These are phyloP conservation scores for Solanum medicagineum DNA, from an alignment of 257 asterid species.

Conservation along the genomic window DNA sequence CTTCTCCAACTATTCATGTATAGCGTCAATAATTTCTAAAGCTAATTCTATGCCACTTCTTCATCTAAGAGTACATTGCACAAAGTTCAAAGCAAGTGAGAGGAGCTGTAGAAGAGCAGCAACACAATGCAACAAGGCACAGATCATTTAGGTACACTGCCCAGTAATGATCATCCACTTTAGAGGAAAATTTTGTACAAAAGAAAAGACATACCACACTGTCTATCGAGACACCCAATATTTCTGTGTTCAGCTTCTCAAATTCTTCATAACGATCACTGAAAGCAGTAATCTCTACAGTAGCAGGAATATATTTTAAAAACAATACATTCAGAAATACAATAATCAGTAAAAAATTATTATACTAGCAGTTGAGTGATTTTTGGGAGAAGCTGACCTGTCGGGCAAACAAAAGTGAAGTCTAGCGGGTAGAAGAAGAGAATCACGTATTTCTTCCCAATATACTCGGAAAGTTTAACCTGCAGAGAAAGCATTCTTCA, in stretches of 20 bases:
- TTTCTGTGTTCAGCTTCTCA: slow-evolving; percentile 31
- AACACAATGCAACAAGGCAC: not conserved
- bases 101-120: not conserved
- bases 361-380: not conserved
- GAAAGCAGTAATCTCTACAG: slow-evolving; percentile 76
- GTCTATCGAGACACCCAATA: slow-evolving; percentile 37
- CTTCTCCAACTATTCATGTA: not conserved
- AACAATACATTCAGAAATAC: not conserved
- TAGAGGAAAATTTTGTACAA: not conserved
- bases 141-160: not conserved
- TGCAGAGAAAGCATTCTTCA: slow-evolving; percentile 16
- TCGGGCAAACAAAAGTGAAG: slow-evolving; percentile 92
- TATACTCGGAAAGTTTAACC: slow-evolving; percentile 92
- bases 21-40: not conserved
- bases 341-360: not conserved
- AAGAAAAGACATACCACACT: slow-evolving; percentile 28
- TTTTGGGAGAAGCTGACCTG: slow-evolving; percentile 33
- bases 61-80: not conserved
- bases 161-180: not conserved
- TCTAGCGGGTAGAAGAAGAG: slow-evolving; percentile 70
- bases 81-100: not conserved
- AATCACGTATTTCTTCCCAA: slow-evolving; percentile 85
- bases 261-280: slow-evolving; percentile 42
- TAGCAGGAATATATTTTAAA: not conserved
- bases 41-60: not conserved